Evolutionary conservation across 306 rosid genomes (phyloP), one percentile per base, ranked within the genome.

Genomic region (Glycyrrhiza uralensis): DNA sequence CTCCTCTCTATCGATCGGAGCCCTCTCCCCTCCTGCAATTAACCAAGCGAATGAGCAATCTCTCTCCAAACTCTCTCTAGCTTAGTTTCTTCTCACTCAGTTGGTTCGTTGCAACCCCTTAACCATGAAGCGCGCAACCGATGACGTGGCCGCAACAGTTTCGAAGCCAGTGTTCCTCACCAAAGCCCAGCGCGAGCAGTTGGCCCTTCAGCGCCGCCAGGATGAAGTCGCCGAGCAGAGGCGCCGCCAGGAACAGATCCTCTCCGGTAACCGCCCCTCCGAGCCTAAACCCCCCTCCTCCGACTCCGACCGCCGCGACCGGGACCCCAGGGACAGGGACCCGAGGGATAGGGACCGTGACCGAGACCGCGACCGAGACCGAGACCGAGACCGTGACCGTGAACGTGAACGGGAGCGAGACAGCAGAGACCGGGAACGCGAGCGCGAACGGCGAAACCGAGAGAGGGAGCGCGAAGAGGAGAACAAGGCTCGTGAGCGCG

Each of bases 171-270:
- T 82, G 5, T 90, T 90, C 83, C 71, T 87, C 13, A 87, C 93
- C 4, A 87, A 86, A 79, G 91, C 91, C 36, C 84, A 90, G 6
- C 89, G 96, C 41, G 96, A 90, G 60, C 81, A 87, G 29, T 56
- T 90, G 7, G 96, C 96, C 17, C 79, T 90, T 36, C 77, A 84
- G 47, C 96, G 96, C 77, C 96, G 92, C 46, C 93, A 87, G 22
- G 87, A 90, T 3, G 75, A 85, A 71, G 7, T 74, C 54, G 83
- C 85, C 26, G 85, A 82, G 1, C 93, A 84, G 58, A 82, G 54
- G 36, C 88, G 84, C 60, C 87, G 60, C 67, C 90, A 87, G 56
- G 86, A 69, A 3, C 82, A 85, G 28, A 80, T 87, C 28, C 81
- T 75, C 5, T 71, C 87, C 19, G 60, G 64, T 23, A 57, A 71